Percentiles rank a stretch among this genome's conserved stretches.
These are phyloP conservation scores for Glycine latifolia DNA, from an alignment of 306 rosid genomes.

Conservation along the genomic window DNA sequence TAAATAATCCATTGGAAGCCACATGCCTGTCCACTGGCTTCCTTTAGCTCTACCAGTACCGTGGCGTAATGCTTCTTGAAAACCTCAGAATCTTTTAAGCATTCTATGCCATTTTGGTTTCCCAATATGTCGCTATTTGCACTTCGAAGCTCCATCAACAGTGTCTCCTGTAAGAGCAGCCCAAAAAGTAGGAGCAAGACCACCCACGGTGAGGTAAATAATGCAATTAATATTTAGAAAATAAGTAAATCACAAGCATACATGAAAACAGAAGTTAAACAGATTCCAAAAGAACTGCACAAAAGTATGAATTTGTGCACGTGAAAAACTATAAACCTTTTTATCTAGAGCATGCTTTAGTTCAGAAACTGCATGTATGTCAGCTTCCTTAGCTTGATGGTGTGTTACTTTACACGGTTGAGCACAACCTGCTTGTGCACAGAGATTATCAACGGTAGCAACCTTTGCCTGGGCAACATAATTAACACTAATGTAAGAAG, in stretches of 20 bases:
- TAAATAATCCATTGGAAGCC: conserved; percentile 76
- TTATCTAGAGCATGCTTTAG: conserved; percentile 69
- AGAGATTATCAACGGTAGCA: conserved; percentile 50
- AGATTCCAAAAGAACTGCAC: conserved; percentile 33
- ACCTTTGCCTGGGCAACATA: conserved; percentile 53
- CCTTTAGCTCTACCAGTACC: conserved; percentile 96
- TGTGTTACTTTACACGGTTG: conserved; percentile 54
- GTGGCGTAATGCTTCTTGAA: conserved; percentile 83
- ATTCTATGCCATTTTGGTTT: conserved; percentile 65
- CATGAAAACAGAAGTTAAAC: conserved; percentile 28
- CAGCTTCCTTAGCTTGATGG: conserved; percentile 81
- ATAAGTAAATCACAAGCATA: conserved; percentile 27
- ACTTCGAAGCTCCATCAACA: conserved; percentile 68
- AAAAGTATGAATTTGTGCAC: conserved; percentile 12
- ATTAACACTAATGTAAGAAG: conserved; percentile 48
- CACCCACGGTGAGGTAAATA: conserved; percentile 21
- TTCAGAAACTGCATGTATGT: conserved; percentile 67
- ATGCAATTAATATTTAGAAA: conserved; percentile 23
- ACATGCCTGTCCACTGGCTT: conserved; percentile 98
- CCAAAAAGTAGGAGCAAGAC: conserved; percentile 19
- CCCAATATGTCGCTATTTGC: conserved; percentile 63
- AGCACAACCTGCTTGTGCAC: conserved; percentile 49
- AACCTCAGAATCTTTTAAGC: conserved; percentile 65
- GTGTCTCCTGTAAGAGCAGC: conserved; percentile 59
- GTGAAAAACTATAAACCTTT: conserved; percentile 60